These are phyloP conservation scores for Taiwanofungus camphoratus DNA, from an alignment of 1,284 basidiomycete species.

Conservation along the genomic window DNA sequence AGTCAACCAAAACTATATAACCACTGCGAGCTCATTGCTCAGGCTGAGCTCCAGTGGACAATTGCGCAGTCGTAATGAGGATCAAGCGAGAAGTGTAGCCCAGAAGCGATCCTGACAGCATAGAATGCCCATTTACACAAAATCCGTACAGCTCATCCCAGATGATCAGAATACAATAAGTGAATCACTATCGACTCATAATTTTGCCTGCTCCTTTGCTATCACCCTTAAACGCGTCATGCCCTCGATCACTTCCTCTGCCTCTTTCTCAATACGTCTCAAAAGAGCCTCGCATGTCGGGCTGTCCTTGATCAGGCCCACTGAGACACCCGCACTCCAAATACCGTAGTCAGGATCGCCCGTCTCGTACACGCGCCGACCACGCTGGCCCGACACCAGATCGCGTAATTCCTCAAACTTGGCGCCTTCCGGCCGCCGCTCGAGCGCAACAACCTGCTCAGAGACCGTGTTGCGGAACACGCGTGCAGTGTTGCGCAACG, in stretches of 20 bases:
- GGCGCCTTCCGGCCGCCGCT: conserved; percentile 75
- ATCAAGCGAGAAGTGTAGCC: too few relatives aligned
- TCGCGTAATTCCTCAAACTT: conserved; percentile 85
- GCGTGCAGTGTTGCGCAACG: conserved; percentile 80
- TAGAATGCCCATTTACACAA: too few relatives aligned
- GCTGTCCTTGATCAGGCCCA: conserved; percentile 85
- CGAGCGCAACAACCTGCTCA: conserved; percentile 77
- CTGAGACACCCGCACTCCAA: conserved; percentile 76
- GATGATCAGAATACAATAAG: too few relatives aligned
- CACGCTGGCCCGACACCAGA: conserved; percentile 78
- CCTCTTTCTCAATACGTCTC: conserved; percentile 69
- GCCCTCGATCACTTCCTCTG: conserved; percentile 63
- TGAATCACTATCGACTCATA: too few relatives aligned
- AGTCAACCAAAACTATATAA: too few relatives aligned
- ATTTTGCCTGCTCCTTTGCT: conserved; percentile 8
- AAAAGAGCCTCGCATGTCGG: conserved; percentile 80
- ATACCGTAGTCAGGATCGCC: conserved; percentile 87
- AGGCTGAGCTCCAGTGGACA: too few relatives aligned
- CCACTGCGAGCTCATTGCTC: too few relatives aligned
- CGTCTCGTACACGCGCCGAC: conserved; percentile 74
- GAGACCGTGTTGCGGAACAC: conserved; percentile 87
- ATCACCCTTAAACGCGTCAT: conserved; percentile 35
- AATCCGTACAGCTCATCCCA: too few relatives aligned
- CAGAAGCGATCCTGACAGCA: too few relatives aligned
- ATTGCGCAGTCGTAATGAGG: too few relatives aligned